A percentile compares a stretch with the other conserved stretches of the same genome.
phyloP scores from a whole-genome alignment of 257 asterid species.

The Solanum chmielewskii region DNA sequence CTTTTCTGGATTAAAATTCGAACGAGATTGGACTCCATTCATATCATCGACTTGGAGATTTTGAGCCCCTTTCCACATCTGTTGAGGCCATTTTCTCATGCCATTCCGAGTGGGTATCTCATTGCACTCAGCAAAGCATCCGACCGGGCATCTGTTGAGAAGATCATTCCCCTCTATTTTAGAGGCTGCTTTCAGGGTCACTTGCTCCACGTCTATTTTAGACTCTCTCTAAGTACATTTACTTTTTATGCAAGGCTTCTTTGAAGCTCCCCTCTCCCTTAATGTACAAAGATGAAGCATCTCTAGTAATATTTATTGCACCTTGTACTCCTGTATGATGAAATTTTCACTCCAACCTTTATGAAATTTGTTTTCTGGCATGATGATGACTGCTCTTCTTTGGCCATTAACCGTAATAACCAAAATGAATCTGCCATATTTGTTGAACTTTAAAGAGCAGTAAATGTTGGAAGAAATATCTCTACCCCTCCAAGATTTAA shows the following conservation, averaged over 20 bases:
- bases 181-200: neutral
- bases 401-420: neutral
- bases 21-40: neutral
- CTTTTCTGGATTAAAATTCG: neutral
- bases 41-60: neutral
- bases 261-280: neutral
- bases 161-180: neutral
- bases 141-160: neutral
- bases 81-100: neutral
- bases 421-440: neutral
- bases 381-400: neutral
- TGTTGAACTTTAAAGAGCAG: neutral
- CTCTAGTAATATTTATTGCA: neutral
- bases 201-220: neutral
- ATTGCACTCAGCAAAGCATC: neutral
- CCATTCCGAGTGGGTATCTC: neutral
- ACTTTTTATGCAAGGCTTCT: neutral
- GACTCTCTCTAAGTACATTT: neutral
- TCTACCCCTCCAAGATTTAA: neutral
- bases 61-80: neutral
- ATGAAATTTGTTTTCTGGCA: neutral
- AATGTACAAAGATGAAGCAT: neutral
- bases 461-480: neutral
- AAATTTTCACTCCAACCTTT: neutral
- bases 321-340: neutral